phyloP scores from a whole-genome alignment of 805 yeast species.

The Nakazawaea wickerhamii region DNA sequence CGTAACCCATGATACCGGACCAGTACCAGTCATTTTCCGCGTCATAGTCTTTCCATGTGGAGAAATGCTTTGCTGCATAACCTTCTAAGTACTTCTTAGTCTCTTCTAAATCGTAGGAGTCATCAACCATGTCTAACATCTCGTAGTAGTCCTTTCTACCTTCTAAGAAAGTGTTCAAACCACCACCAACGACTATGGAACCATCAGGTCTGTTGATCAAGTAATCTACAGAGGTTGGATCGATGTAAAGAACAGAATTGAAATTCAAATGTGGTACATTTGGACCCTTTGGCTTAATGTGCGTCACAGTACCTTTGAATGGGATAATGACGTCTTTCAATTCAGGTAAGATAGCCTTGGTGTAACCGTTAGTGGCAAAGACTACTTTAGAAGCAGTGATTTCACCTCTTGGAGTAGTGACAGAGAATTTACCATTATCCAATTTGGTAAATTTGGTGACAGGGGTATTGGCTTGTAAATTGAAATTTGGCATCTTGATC shows the following conservation, averaged over 20 bases:
- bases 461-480: slow-evolving; percentile 37
- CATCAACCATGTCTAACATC: slow-evolving; percentile 12
- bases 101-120: slow-evolving; percentile 9
- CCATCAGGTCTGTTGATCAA: slow-evolving; percentile 35
- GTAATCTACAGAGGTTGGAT: slow-evolving; percentile 21
- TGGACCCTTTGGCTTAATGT: slow-evolving; percentile 16
- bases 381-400: slow-evolving; percentile 28
- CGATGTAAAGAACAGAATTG: slow-evolving; percentile 21
- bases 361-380: slow-evolving; percentile 29
- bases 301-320: slow-evolving; percentile 23
- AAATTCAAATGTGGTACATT: slow-evolving; percentile 25
- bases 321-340: slow-evolving; percentile 23
- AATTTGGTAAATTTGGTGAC: slow-evolving; percentile 25
- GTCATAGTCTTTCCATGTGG: slow-evolving; percentile 10
- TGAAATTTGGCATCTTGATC: slow-evolving; percentile 27
- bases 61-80: slow-evolving; percentile 11
- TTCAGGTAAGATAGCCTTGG: slow-evolving; percentile 16
- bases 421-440: slow-evolving; percentile 24
- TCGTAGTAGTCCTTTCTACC: slow-evolving; percentile 2
- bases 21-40: slow-evolving; percentile 12
- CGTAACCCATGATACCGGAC: slow-evolving; percentile 18
- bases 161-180: slow-evolving; percentile 5
- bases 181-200: slow-evolving; percentile 31
- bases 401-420: slow-evolving; percentile 27
- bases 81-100: slow-evolving; percentile 13